phyloP scores from a whole-genome alignment of 805 yeast species.

The Wickerhamomyces silvicola region DNA sequence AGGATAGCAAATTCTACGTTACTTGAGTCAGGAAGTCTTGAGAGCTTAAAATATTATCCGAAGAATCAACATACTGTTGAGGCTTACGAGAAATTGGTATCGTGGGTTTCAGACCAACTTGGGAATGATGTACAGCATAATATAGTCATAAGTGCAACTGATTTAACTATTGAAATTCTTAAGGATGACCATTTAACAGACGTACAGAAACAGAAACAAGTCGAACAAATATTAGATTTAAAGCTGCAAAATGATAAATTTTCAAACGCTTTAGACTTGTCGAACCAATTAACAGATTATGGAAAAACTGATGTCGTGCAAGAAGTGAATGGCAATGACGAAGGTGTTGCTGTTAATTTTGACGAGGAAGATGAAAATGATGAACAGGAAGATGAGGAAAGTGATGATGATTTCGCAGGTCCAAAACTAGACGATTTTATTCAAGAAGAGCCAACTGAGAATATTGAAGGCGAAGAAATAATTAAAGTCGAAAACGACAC shows the following conservation, averaged over 20 bases:
- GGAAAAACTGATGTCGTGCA: too few species aligned
- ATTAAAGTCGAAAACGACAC: conserved; percentile 10
- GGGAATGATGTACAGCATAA: conserved; percentile 75
- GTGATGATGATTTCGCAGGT: conserved; percentile 29
- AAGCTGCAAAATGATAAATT: conserved; percentile 24
- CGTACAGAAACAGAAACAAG: conserved; percentile 34
- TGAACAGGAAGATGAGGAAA: conserved; percentile 22
- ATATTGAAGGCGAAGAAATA: conserved; percentile 16
- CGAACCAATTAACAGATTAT: conserved; percentile 47
- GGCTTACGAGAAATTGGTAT: conserved; percentile 49
- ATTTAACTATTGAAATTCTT: conserved; percentile 49
- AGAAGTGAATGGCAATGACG: conserved; percentile 23
- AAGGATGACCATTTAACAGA: conserved; percentile 41
- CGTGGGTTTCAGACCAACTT: conserved; percentile 49
- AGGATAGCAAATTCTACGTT: conserved; percentile 19
- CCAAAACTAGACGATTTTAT: conserved; percentile 22
- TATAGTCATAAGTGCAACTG: conserved; percentile 65
- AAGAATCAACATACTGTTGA: conserved; percentile 43
- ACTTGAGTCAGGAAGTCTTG: conserved; percentile 31
- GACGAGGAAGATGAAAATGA: conserved; percentile 39
- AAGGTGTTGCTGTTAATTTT: conserved; percentile 36
- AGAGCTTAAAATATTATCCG: conserved; percentile 57
- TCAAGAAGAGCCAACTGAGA: conserved; percentile 19
- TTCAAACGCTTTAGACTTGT: conserved; percentile 27
- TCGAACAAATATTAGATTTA: conserved; percentile 41